Evolutionary conservation across 257 asterid genomes (phyloP).

Genomic region (Solanum bukasovii): DNA sequence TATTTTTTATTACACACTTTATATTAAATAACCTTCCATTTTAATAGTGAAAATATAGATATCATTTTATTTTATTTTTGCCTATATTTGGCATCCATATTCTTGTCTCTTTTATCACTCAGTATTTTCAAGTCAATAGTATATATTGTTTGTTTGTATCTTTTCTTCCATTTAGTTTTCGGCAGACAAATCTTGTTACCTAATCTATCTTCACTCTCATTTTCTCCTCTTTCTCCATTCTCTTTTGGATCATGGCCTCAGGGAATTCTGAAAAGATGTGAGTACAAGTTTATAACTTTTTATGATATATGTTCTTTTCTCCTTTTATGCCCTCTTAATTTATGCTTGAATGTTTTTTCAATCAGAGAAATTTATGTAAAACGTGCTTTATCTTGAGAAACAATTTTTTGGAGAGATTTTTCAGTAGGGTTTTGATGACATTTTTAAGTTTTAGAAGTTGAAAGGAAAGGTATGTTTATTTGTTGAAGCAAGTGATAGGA

Average conservation of each 20-base stretch:
- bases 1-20: background rate
- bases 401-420: background rate
- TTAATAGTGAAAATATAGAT: background rate
- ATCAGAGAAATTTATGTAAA: background rate
- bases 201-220: background rate
- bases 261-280: slow-evolving; percentile 1
- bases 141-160: background rate
- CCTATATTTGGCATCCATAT: background rate
- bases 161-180: background rate
- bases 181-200: background rate
- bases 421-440: background rate
- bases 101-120: background rate
- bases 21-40: background rate
- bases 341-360: background rate
- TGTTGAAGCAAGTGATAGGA: background rate
- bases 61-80: background rate
- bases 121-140: background rate
- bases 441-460: background rate
- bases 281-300: background rate
- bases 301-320: background rate
- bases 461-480: background rate
- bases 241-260: background rate
- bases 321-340: background rate
- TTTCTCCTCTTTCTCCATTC: background rate
- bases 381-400: background rate